Evolutionary conservation across 2,329 filamentous ascomycete species (phyloP), one percentile per base, ranked within the genome.

Genomic region (Biscogniauxia marginata): DNA sequence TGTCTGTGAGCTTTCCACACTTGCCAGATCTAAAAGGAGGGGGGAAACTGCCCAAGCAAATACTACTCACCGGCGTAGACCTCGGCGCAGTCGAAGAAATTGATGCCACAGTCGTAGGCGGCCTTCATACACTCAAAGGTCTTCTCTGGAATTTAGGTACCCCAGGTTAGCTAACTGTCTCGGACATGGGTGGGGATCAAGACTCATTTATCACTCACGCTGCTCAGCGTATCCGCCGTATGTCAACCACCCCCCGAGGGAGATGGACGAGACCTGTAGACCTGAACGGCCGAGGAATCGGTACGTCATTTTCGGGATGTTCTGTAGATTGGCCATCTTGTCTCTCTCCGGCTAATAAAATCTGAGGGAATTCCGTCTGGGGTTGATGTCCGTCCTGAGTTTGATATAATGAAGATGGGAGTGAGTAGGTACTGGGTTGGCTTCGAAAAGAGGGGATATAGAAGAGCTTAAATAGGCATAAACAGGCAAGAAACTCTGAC

Each of bases 211-310:
- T n/a, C 30, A 63, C 75, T 62, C 75, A 85, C 85, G 84, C 68
- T 85, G 82, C 54, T 86, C 84, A 24, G 90, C 85, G 63, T 90
- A 86, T 18, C 87, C 88, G 53, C 89, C 89, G 63, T 90, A 91
- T 0, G 89, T 91, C 52, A 92, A 78, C 86, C 86, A 87, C 63
- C 85, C 84, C 56, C 85, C 89, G 2, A 92, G 78, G 1, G 86
- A 87, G 60, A 92, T 87, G 47, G 85, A 81, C 23, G 88, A 91
- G 30, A 92, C 87, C 70, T 91, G 85, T 18, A 92, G 80, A 53
- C 89, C 88, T 16, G 86, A 88, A 43, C 82, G 82, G 66, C 89
- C 88, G 7, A 91, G 79, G 73, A 84, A 85, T 63, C 88, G 85
- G 73, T 90, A 90, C 66, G 87, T 79, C 88, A 90, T 90, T 58